Evolutionary conservation across 768 basidiomycete species (phyloP), one percentile per base, ranked within the genome.

Genomic region (Podaxis sp.): DNA sequence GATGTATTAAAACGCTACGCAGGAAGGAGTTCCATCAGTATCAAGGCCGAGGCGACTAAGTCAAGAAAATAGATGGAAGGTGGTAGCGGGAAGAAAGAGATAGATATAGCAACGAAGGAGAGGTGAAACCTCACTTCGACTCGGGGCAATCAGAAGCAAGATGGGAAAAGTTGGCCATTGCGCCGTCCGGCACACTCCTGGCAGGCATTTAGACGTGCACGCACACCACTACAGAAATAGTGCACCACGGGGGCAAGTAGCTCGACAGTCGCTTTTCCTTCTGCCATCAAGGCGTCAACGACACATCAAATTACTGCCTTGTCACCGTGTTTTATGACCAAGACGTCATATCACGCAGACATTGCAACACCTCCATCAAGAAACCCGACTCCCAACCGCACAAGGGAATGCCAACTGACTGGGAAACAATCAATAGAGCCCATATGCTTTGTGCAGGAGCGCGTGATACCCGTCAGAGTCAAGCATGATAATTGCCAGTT

Each of bases 1-100:
- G 89, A 73, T 91, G 89, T 65, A 91, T 74, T 6, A 90, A 76
- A 26, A 91, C 87, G 15, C 89, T 90, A 38, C 48, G 48, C 28
- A 38, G 65, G 24, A 57, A 39, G 22, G 28, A 8, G 44, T n/a
- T 19, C 44, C 44, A 46, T 39, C 7, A 38, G 28, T 11, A 36
- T n/a, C 19, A 46, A 49, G 11, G 11, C 30, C 15, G 13, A 48
- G 58, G 33, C 6, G 51, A 42, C n/a, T 17, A 46, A 38, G n/a
- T 33, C 52, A 33, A 54, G 33, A 48, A 40, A 33, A 40, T 36
- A 60, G 33, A 51, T 22, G 53, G 49, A 49, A n/a, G 30, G 48
- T 22, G 2, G 48, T 49, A 24, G 17, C 9, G 19, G 3, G 22
- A 49, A 19, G 22, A 49, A 49, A 54, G 57, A 33, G 52, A 49